Base-by-base conservation (phyloP, 192 early-diverging fungal species). In the Backusella parvicylindrica region DNA sequence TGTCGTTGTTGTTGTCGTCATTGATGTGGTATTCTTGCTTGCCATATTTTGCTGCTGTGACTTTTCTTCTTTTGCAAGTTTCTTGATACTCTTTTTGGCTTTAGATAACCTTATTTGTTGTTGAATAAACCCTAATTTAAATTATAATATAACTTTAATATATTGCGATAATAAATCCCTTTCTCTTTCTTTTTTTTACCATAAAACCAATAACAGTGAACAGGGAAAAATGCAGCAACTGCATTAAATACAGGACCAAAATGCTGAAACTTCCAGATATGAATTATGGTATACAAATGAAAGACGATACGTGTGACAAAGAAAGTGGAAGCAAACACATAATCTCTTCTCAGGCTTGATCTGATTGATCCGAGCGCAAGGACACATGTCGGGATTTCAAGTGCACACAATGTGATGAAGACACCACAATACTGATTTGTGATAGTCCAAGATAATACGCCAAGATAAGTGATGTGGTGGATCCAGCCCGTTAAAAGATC, bases 381-480 rank as follows among this genome's bases (percentile, higher is more conserved):
- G 6, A 91, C 11, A 33, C 86, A 81, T 1, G 90, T 91, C 9
- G 90, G 90, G 3, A 84, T 43, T 74, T 92, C 90, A 33, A 91
- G 79, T 40, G 85, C 74, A 49, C 88, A 87, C 72, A 87, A 75
- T 21, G 84, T 68, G 18, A 89, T 77, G 35, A 90, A 79, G 12
- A 84, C 74, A 0, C 81, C 73, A 32, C 82, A 75, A 4, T 72
- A 53, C 21, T 69, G 40, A 11, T 64, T 37, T 4, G 41, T 21
- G n/a, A 82, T 63, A 26, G 75, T 66, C 81, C 81, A 82, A 26
- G 66, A 63, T 6, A 82, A 33, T 18, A 85, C 70, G 74, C 81
- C 77, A 11, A 85, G 18, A 69, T 89, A 92, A 35, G 85, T 73
- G 23, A 81, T 84, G 70, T 92, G 90, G 77, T 92, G 90, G 36